Evolutionary conservation across 179 eudicot genomes (phyloP).

Genomic region (Amaranthus tricolor): DNA sequence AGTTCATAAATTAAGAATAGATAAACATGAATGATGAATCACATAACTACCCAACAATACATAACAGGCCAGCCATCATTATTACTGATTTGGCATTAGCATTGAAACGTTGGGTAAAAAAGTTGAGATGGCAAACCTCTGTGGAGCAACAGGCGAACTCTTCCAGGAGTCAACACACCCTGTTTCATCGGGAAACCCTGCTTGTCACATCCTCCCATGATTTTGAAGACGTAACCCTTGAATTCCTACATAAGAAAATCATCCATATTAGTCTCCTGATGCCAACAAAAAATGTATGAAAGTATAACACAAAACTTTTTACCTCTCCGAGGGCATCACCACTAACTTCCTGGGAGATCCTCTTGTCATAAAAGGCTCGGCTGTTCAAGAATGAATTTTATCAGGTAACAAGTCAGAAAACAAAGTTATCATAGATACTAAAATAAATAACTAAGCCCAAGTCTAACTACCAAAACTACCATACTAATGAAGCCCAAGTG

Average conservation of each 20-base stretch:
- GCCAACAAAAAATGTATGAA: too few relatives aligned
- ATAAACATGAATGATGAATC: too few relatives aligned
- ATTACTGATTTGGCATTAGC: too few relatives aligned
- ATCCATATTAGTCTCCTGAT: not conserved
- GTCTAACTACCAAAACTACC: too few relatives aligned
- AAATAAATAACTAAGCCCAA: not conserved
- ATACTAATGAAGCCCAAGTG: not conserved
- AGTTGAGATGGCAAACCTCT: constrained; percentile 40
- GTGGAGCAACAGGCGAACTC: constrained; percentile 74
- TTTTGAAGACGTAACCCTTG: constrained; percentile 85
- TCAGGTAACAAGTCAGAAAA: not conserved
- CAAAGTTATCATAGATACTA: not conserved
- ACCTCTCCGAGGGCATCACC: constrained; percentile 92
- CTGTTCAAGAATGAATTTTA: constrained; percentile 32
- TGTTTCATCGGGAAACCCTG: constrained; percentile 96
- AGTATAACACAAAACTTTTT: not conserved
- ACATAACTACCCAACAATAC: not conserved
- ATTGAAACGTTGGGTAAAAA: too few relatives aligned
- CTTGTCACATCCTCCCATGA: constrained; percentile 92
- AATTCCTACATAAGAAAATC: constrained; percentile 48
- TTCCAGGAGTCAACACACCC: constrained; percentile 85
- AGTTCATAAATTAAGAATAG: not conserved
- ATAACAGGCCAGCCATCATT: not conserved
- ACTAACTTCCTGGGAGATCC: constrained; percentile 84
- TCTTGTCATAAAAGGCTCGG: constrained; percentile 79